phyloP scores from a whole-genome alignment of 495 filamentous ascomycete genomes.

The Penicillium manginii region DNA sequence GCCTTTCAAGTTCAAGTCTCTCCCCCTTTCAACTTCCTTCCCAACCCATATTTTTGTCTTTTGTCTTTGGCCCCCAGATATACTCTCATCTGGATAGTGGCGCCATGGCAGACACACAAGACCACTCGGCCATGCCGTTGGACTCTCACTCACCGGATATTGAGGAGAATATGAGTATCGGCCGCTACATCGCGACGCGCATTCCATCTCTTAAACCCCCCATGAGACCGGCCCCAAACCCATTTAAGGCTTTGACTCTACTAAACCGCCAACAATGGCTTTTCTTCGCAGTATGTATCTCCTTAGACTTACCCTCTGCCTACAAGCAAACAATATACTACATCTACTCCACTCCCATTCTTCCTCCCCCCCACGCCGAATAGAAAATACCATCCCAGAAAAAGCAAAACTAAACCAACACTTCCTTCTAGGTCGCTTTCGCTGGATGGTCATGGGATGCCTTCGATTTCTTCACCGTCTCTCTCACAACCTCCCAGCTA shows the following conservation, averaged over 20 bases:
- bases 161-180: constrained; percentile 55
- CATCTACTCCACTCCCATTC: not conserved
- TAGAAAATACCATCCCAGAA: not conserved
- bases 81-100: not conserved
- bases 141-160: constrained; percentile 29
- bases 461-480: constrained; percentile 92
- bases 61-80: constrained; percentile 5
- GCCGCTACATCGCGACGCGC: constrained; percentile 70
- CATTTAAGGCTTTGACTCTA: constrained; percentile 68
- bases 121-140: not conserved
- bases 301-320: too few species aligned
- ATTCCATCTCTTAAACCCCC: constrained; percentile 74
- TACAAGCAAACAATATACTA: not conserved
- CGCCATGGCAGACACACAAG: constrained; percentile 15
- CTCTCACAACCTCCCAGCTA: constrained; percentile 70
- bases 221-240: constrained; percentile 79
- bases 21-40: not conserved
- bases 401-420: constrained; percentile 4
- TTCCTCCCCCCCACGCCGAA: not conserved
- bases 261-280: constrained; percentile 81
- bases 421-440: constrained; percentile 52
- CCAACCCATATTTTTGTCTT: not conserved
- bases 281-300: constrained; percentile 65
- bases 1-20: not conserved
- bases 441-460: constrained; percentile 83